Evolutionary conservation across 192 early-diverging fungal species (phyloP).

Genomic region (Backusella parvicylindrica): DNA sequence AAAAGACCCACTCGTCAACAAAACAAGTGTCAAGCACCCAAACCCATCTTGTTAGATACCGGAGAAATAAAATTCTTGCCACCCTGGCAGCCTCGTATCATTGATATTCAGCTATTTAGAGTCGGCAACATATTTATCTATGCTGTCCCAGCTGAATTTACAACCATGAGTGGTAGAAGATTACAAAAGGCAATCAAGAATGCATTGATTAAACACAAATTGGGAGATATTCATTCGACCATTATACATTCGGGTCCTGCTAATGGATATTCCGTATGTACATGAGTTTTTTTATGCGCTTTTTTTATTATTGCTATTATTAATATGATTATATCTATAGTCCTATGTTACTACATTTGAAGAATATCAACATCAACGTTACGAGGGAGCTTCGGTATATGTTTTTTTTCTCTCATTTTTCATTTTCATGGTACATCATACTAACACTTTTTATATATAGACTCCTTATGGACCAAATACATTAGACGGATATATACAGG

Average conservation of each 20-base stretch:
- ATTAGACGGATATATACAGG: slow-evolving; percentile 47
- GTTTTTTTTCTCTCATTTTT: no score
- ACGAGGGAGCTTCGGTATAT: slow-evolving; percentile 50
- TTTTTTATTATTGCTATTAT: no score
- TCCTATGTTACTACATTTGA: slow-evolving; percentile 47
- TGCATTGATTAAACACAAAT: slow-evolving; percentile 24
- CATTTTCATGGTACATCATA: no score
- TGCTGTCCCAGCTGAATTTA: slow-evolving; percentile 55
- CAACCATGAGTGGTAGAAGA: slow-evolving; percentile 59
- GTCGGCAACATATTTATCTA: slow-evolving; percentile 42
- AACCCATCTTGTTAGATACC: slow-evolving; percentile 52
- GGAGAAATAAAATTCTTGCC: slow-evolving; percentile 51
- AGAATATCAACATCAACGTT: slow-evolving; percentile 60
- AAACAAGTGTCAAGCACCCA: slow-evolving; percentile 48
- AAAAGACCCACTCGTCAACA: slow-evolving; percentile 30
- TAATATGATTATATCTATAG: not conserved
- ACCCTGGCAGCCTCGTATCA: slow-evolving; percentile 46
- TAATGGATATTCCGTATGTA: slow-evolving; percentile 53
- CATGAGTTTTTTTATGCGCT: no score
- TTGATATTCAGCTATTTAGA: slow-evolving; percentile 47
- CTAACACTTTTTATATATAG: not conserved
- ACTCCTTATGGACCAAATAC: slow-evolving; percentile 60
- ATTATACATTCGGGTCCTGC: slow-evolving; percentile 48
- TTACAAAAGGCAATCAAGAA: slow-evolving; percentile 16
- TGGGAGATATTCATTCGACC: slow-evolving; percentile 41